These are phyloP conservation scores for Arabidopsis thaliana DNA, from an alignment of 345 rosid genomes.

Conservation along the genomic window DNA sequence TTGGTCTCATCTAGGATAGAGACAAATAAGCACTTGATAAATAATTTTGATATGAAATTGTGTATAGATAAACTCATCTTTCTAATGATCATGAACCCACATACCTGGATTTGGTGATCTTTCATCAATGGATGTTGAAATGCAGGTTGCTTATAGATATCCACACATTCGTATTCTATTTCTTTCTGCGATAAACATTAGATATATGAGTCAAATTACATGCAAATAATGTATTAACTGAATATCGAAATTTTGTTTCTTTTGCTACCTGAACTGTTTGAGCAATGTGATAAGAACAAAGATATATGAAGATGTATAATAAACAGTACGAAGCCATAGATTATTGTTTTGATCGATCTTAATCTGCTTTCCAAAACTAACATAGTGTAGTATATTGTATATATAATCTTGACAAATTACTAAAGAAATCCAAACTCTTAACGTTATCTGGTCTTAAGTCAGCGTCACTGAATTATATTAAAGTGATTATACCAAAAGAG, in stretches of 20 bases:
- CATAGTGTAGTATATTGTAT: not conserved
- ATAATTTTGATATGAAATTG: not conserved
- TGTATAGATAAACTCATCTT: not conserved
- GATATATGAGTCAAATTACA: not conserved
- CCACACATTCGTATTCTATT: conserved; percentile 29
- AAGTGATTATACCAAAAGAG: not conserved
- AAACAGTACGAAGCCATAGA: conserved; percentile 9
- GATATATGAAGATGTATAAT: not conserved
- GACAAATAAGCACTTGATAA: not conserved
- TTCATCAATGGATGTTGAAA: conserved; percentile 31
- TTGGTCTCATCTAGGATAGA: conserved; percentile 29
- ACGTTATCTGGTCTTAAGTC: not conserved
- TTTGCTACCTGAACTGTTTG: conserved; percentile 12
- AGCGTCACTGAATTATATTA: not conserved
- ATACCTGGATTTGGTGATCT: conserved; percentile 27
- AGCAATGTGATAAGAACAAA: conserved; percentile 1
- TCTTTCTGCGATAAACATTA: conserved; percentile 23
- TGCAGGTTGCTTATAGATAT: conserved; percentile 28
- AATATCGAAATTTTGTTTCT: not conserved
- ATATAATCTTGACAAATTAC: conserved; percentile 1
- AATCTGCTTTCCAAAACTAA: not conserved
- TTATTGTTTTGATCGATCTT: conserved; percentile 8
- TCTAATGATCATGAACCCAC: not conserved
- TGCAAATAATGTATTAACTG: not conserved
- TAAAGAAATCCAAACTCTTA: not conserved